Evolutionary conservation across 129 eudicot genomes (phyloP), one percentile per base, ranked within the genome.

Genomic region (sunflower (Helianthus annuus)): DNA sequence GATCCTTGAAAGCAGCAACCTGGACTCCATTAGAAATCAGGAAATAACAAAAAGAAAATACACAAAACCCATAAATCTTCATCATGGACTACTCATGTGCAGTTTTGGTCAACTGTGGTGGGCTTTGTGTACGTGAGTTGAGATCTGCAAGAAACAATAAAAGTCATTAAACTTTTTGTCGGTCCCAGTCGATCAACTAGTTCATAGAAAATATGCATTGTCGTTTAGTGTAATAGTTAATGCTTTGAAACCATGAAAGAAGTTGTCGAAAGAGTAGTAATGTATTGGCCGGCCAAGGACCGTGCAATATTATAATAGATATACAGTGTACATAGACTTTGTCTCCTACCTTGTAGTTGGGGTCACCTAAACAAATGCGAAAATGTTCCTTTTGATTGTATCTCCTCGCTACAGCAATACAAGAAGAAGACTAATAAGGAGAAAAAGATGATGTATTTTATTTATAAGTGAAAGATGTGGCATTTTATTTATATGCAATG

Each of bases 31-130:
- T 46, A 61, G 10, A 54, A 10, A 45, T 14, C 55, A 69, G 54
- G 56, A 79, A 32, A 79, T 10, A 83, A 42, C 58, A 61, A 17
- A 78, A 58, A 15, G 38, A 32, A 3, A 75, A 13, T 7, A 71
- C 42, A 32, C 32, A 83, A 73, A 73, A 7, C 63, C 45, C 24
- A 34, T 14, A 24, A 19, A 19, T 10, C 5, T 71, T 58, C 61
- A 56, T 58, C 44, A 60, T 13, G 75, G 60, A 51, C 14, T 39
- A 22, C 34, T 42, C 46, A 1, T 17, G 32, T 71, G 66, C 44
- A 45, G 51, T 40, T 71, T 55, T 62, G 72, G 66, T 70, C 77
- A 70, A 70, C 10, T 70, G 66, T 70, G 48, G 63, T 49, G 55
- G 71, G 39, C 36, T 38, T 52, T 10, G 22, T 57, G 7, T 58